Conservation (phyloP, 2,329 filamentous ascomycete species). For the Neofusicoccum cordaticola region DNA sequence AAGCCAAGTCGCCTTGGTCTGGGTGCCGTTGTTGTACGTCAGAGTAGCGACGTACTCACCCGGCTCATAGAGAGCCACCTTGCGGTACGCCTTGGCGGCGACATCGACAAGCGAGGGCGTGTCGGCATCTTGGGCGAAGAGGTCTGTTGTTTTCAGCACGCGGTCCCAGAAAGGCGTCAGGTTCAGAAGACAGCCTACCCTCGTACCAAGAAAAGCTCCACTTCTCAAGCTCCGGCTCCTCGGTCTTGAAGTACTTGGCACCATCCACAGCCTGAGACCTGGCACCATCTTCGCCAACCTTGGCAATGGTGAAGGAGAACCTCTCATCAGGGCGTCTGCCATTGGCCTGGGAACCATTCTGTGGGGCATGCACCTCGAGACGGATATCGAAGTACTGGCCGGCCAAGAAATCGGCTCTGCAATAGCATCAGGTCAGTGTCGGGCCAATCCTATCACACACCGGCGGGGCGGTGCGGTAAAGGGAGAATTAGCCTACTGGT, state of each 20-base stretch:
- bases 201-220: slow-evolving; percentile 87
- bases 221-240: slow-evolving; percentile 70
- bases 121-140: slow-evolving; percentile 70
- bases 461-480: slow-evolving; percentile 3
- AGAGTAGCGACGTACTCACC: slow-evolving; percentile 76
- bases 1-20: slow-evolving; percentile 71
- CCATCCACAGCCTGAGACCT: slow-evolving; percentile 52
- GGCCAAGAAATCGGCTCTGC: slow-evolving; percentile 72
- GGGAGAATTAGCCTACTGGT: slow-evolving; percentile 44
- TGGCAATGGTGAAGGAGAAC: slow-evolving; percentile 73
- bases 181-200: slow-evolving; percentile 40
- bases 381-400: slow-evolving; percentile 83
- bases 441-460: not conserved
- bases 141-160: slow-evolving; percentile 44
- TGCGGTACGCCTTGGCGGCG: slow-evolving; percentile 73
- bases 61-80: slow-evolving; percentile 72
- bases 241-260: slow-evolving; percentile 65
- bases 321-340: slow-evolving; percentile 67
- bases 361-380: slow-evolving; percentile 76
- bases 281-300: slow-evolving; percentile 52
- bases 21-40: slow-evolving; percentile 69
- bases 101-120: slow-evolving; percentile 75
- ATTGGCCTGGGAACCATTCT: slow-evolving; percentile 76
- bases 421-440: not conserved
- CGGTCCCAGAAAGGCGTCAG: not conserved